phyloP scores from a whole-genome alignment of 257 asterid genomes.

The Solanum chilense region DNA sequence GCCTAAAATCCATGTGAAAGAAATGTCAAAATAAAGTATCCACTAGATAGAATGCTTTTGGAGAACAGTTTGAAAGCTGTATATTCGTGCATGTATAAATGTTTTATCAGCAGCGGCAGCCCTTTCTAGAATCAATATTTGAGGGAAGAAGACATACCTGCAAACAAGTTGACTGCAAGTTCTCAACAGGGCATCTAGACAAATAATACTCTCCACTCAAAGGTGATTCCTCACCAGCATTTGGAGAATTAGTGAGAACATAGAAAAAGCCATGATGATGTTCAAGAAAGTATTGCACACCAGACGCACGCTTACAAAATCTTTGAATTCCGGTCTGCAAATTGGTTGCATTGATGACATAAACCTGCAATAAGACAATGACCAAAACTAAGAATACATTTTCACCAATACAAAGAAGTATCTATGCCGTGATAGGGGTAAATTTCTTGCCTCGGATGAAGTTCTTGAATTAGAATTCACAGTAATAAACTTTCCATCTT shows the following conservation, averaged over 20 bases:
- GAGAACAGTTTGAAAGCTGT: background rate
- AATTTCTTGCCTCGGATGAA: constrained; percentile 93
- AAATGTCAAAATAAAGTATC: background rate
- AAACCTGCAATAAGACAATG: constrained; percentile 54
- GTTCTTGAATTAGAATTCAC: constrained; percentile 97
- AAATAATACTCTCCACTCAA: constrained; percentile 49
- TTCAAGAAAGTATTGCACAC: constrained; percentile 82
- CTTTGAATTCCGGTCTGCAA: constrained; percentile 39
- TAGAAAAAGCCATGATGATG: constrained; percentile 62
- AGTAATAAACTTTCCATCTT: constrained; percentile 84
- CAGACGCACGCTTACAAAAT: constrained; percentile 72
- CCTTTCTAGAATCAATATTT: background rate
- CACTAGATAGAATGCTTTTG: background rate
- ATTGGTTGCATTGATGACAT: constrained; percentile 45
- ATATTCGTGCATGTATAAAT: background rate
- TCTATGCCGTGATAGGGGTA: constrained; percentile 20
- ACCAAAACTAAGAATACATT: background rate
- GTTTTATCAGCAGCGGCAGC: background rate
- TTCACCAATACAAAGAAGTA: background rate
- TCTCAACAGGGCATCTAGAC: constrained; percentile 56
- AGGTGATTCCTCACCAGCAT: constrained; percentile 18
- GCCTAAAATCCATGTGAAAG: background rate
- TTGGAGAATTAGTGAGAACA: constrained; percentile 73
- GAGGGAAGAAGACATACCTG: constrained; percentile 31
- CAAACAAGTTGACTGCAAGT: constrained; percentile 32